phyloP scores from a whole-genome alignment of 805 yeast species.

The Blastobotrys chiropterorum region DNA sequence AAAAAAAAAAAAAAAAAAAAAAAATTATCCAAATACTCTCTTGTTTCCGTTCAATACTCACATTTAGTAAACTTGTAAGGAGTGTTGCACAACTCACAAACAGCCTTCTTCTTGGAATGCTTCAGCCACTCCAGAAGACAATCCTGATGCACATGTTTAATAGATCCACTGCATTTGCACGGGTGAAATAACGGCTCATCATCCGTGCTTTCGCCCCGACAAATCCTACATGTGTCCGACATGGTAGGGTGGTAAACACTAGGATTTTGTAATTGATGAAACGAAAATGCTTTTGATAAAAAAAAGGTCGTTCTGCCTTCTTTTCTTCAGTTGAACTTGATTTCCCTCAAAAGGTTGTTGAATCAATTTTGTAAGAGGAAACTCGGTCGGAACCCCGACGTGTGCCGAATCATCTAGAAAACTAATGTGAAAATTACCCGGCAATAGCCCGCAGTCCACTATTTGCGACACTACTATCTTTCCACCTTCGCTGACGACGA shows the following conservation, averaged over 20 bases:
- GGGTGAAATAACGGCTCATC: conserved; percentile 84
- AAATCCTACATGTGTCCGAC: conserved; percentile 72
- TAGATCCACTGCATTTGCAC: conserved; percentile 90
- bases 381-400: background rate
- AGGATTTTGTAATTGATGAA: background rate
- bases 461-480: too few relatives aligned
- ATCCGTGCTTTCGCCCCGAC: conserved; percentile 82
- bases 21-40: background rate
- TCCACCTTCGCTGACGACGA: too few relatives aligned
- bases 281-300: background rate
- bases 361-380: background rate
- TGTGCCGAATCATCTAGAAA: background rate
- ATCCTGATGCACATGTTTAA: conserved; percentile 87
- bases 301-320: background rate
- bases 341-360: background rate
- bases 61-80: conserved; percentile 58
- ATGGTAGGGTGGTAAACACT: background rate
- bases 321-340: background rate
- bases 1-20: background rate
- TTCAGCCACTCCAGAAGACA: conserved; percentile 85
- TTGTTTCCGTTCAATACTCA: background rate
- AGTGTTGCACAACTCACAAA: conserved; percentile 85
- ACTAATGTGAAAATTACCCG: background rate
- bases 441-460: too few relatives aligned
- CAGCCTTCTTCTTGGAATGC: conserved; percentile 53